Base-by-base conservation (phyloP, 2,329 filamentous ascomycete genomes). In the Claviceps pusilla region DNA sequence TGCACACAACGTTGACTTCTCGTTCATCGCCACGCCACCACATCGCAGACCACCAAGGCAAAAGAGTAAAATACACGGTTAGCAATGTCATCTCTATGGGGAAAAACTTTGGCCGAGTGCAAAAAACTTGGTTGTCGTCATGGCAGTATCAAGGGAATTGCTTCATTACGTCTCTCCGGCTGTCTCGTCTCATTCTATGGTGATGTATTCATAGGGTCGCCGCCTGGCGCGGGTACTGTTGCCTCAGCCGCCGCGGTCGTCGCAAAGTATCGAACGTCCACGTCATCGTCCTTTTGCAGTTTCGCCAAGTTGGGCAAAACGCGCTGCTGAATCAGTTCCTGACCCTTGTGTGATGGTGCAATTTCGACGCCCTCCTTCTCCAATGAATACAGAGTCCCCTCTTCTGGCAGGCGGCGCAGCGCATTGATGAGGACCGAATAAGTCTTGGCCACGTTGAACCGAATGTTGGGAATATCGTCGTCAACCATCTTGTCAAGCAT, bases 381-480 rank as follows among this genome's bases (percentile, higher is more conserved):
- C 56, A 94, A 71, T 52, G 88, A 83, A 66, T 86, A 82, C 58
- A 97, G 77, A 14, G 91, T 97, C 57, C 89, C 89, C 65, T 93
- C 79, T 54, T 90, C 87, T 3, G 93, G 91, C 54, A 98, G 78
- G 62, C 89, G 86, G 71, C 91, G 89, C 65, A 98, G 78, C n/a
- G 90, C 89, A 62, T 87, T 84, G 64, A 97, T 89, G 56, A 98
- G 76, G 52, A 93, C 84, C 28, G 83, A 82, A 67, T 97, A 98
- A 49, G 93, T 97, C 76, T 98, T 98, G 62, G 93, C 93, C 50
- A 98, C 93, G 70, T 98, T 98, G 80, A 98, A 98, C 52, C 93
- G 89, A 68, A 98, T 98, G 73, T 98, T 98, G 61, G 93, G 93
- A 59, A 98, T 98, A 48, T 94, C 89, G 66, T 98, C 93, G 48